Percentiles rank a stretch among this genome's conserved stretches.
phyloP scores from a whole-genome alignment of 345 rosid species.

The Streptanthus diversifolius region DNA sequence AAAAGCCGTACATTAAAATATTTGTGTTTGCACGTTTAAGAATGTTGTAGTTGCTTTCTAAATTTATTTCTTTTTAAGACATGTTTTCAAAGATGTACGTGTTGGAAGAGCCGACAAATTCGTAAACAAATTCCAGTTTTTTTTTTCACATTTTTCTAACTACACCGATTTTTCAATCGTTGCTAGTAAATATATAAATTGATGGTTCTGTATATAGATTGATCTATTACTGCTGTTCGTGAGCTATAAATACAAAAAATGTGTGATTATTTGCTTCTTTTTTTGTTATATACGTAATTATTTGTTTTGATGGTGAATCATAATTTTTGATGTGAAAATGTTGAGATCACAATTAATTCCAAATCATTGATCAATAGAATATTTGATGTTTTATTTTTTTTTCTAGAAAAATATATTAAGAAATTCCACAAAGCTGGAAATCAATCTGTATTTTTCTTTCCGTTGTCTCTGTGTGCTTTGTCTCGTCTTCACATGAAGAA shows the following conservation, averaged over 20 bases:
- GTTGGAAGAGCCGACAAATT: too few relatives aligned
- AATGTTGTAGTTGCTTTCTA: not conserved
- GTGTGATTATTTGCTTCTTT: too few relatives aligned
- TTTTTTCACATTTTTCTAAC: too few relatives aligned
- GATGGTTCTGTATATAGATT: too few relatives aligned
- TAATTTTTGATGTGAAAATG: not conserved
- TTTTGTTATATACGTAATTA: not conserved
- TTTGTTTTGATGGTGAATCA: not conserved
- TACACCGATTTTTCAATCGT: too few relatives aligned
- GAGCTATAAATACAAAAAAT: too few relatives aligned
- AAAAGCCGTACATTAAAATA: not conserved
- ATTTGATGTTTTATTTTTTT: not conserved
- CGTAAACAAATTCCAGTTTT: too few relatives aligned
- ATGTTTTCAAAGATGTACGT: too few relatives aligned
- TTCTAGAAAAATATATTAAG: not conserved
- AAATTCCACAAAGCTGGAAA: constrained; percentile 17
- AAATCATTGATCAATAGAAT: not conserved
- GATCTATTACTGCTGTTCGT: not conserved
- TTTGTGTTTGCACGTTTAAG: not conserved
- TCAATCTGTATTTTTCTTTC: not conserved
- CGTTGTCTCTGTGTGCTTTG: constrained; percentile 29
- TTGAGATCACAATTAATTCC: not conserved
- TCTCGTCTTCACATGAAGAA: constrained; percentile 28
- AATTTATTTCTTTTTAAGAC: too few relatives aligned
- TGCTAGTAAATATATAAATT: too few relatives aligned